Evolutionary conservation across 2,329 filamentous ascomycete species (phyloP), one percentile per base, ranked within the genome.

Genomic region (Diaporthe sp.): DNA sequence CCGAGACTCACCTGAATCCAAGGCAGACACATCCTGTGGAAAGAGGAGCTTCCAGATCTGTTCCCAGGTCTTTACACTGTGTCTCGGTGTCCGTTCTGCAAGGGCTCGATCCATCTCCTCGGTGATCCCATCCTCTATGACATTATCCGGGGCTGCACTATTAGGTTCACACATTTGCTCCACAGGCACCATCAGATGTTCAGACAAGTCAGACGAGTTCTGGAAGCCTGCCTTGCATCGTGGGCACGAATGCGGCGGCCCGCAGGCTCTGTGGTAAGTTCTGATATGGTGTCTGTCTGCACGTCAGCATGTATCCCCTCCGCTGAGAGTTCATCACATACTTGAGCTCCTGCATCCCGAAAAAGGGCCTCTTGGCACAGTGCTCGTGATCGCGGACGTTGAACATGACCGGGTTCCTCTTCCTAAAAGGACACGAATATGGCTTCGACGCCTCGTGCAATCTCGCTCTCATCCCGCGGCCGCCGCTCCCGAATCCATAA

Each of bases 311-410:
- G 1, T 12, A n/a, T 4, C 25, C 19, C n/a, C 28, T 4, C 34
- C 25, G 10, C 13, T 37, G 39, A 15, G 12, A 49, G 1, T 22
- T 12, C 22, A 4, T 12, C 17, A 22, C 49, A n/a, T 73, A 77
- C 75, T 68, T 77, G 39, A 77, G 69, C 51, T 77, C 75, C 7
- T 51, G 22, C 7, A 77, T 67, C 57, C 72, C 73, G 10, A 58
- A 10, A 34, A 77, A 77, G 0, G 73, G 74, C n/a, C 70, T 70
- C 13, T 58, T 69, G 31, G 75, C 75, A 44, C 75, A 77, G 19
- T 67, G 51, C 53, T 77, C 75, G 25, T 77, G 75, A 17, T 77
- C 75, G 15, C 75, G 73, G 10, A 77, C 51, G n/a, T 77, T 77
- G n/a, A 77, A 77, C 15, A 71, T 25, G 4, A 77, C 65, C 15